Evolutionary conservation across 2,329 filamentous ascomycete species (phyloP).

Genomic region (Blastomyces gilchristii): DNA sequence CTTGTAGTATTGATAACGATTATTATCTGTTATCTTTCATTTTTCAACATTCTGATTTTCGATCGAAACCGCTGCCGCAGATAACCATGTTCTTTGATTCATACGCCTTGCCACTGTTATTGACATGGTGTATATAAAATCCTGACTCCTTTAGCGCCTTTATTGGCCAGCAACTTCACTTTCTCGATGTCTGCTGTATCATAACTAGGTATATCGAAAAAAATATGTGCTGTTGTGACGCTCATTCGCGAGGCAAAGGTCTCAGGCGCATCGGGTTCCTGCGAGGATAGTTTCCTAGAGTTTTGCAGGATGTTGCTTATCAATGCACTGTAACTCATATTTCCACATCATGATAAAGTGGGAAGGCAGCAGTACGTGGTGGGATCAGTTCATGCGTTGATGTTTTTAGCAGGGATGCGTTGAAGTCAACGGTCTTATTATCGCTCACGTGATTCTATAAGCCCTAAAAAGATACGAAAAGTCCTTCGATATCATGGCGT

Average conservation of each 20-base stretch:
- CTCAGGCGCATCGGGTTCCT: not conserved
- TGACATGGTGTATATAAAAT: not conserved
- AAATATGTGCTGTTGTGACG: not conserved
- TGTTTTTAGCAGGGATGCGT: not conserved
- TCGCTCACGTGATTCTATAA: not conserved
- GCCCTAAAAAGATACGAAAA: not conserved
- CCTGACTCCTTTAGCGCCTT: not conserved
- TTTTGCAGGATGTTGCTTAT: not conserved
- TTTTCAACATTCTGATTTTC: not conserved
- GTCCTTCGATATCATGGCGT: no score
- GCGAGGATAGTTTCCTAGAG: not conserved
- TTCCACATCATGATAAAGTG: not conserved
- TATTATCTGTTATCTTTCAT: not conserved
- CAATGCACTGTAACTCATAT: not conserved
- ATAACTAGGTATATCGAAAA: not conserved
- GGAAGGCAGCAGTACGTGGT: not conserved
- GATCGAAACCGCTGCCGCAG: not conserved
- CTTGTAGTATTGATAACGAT: not conserved
- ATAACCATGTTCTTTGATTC: not conserved
- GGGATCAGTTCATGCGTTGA: not conserved
- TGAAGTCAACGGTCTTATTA: not conserved
- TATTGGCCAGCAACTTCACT: not conserved
- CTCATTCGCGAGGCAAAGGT: not conserved
- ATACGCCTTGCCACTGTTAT: not conserved
- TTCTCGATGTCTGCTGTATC: not conserved